Conservation (phyloP, 768 basidiomycete species). For the Rhizopogon vulgaris region DNA sequence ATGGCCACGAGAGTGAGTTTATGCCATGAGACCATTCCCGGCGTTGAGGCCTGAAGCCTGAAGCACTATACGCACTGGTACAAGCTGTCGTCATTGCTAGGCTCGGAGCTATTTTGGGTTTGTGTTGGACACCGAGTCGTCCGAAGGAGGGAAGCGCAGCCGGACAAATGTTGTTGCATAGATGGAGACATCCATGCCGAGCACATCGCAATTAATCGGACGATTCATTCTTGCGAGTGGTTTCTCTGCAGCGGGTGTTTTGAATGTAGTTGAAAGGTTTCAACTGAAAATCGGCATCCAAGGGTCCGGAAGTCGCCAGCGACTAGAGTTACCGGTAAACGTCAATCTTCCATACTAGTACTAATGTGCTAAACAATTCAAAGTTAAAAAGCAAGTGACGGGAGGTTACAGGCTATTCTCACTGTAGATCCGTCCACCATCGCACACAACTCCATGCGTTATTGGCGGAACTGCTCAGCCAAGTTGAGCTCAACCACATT, state of each 20-base stretch:
- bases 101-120: neutral
- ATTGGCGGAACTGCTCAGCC: neutral
- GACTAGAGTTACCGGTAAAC: too few species aligned
- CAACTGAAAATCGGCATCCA: neutral
- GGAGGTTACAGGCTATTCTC: neutral
- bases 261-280: neutral
- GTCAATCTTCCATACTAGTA: too few species aligned
- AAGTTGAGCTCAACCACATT: neutral
- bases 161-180: neutral
- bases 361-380: too few species aligned
- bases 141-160: neutral
- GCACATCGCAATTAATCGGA: neutral
- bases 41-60: neutral
- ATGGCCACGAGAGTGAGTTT: neutral
- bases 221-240: neutral
- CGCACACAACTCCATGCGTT: neutral
- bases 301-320: neutral
- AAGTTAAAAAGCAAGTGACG: neutral
- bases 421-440: neutral
- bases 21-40: too few species aligned
- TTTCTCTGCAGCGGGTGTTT: neutral
- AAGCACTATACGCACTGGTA: conserved; percentile 1
- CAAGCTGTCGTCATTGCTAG: neutral
- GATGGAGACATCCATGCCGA: neutral
- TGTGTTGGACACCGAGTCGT: neutral